Base-by-base conservation (phyloP, 352 stramenopile species). In the Globisporangium alternatum region DNA sequence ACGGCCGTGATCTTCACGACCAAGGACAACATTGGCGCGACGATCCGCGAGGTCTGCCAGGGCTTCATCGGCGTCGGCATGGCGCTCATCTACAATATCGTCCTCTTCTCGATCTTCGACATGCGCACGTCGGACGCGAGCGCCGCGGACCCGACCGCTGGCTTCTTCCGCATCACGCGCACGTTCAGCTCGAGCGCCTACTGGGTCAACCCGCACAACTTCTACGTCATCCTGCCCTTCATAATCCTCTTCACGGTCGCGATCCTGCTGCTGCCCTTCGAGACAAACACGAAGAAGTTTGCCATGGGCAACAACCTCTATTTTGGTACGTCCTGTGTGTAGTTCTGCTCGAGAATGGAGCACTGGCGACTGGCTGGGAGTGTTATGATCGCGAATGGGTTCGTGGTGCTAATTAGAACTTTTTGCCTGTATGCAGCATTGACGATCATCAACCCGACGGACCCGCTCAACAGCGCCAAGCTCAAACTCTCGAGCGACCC, bases 261-360 rank as follows among this genome's bases (percentile, higher is more conserved):
- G 7, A 70, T 88, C 9, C 71, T 90, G 47, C 25, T 87, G 19
- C 49, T 90, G 35, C 81, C 81, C 12, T 77, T 88, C 51, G 76
- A 86, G 30, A 74, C 62, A 30, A 90, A 86, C 62, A 88, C 79
- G 3, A 80, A 81, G 41, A 90, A 88, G 58, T 90, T 87, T 35
- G 76, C 80, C n/a, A 53, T 88, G 3, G 79, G 77, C 25, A 88
- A 83, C 51, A 90, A 88, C 45, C 66, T 83, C 25, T 90, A 78
- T 70, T 90, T 90, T 62, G 68, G 73, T 83, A 59, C 37, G 47
- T 53, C 4, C 12, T 41, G 12, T 55, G 0, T 25, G 17, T 60
- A 13, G 22, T 31, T 21, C 44, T 62, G 17, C 47, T 53, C n/a
- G 22, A 54, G 47, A 54, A 22, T 54, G 30, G 21, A 15, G 25